Conservation (phyloP, 805 yeast genomes). For the Hanseniaspora lachancei region DNA sequence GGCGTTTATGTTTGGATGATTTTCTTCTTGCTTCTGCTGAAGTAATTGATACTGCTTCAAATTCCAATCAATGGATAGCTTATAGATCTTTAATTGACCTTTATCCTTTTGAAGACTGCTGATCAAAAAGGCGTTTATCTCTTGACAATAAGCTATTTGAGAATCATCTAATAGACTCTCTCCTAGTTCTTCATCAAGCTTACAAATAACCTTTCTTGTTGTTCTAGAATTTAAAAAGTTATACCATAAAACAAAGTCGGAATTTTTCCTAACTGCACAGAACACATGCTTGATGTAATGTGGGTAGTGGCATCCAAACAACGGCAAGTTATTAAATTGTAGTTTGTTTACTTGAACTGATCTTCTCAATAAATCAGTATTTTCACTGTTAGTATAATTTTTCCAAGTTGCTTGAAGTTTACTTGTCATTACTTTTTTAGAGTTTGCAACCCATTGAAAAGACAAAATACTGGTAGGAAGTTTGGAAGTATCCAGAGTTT, state of each 20-base stretch:
- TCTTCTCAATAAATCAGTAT: not conserved
- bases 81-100: slow-evolving; percentile 23
- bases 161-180: slow-evolving; percentile 23
- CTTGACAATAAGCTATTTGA: slow-evolving; percentile 25
- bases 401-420: slow-evolving; percentile 10
- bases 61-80: slow-evolving; percentile 25
- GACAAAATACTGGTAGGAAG: slow-evolving; percentile 29
- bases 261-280: slow-evolving; percentile 25
- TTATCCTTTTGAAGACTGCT: slow-evolving; percentile 22
- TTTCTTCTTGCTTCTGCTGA: slow-evolving; percentile 10
- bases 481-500: slow-evolving; percentile 22
- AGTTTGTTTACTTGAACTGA: slow-evolving; percentile 18
- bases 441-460: slow-evolving; percentile 33
- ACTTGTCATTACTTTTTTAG: slow-evolving; percentile 24
- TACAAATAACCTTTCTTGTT: slow-evolving; percentile 26
- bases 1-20: slow-evolving; percentile 17
- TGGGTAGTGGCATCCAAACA: slow-evolving; percentile 27
- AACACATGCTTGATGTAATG: slow-evolving; percentile 29
- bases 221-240: slow-evolving; percentile 29
- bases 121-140: slow-evolving; percentile 24
- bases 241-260: slow-evolving; percentile 29
- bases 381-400: not conserved
- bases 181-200: slow-evolving; percentile 21
- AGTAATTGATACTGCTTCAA: slow-evolving; percentile 13
- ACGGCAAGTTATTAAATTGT: slow-evolving; percentile 26